phyloP scores from a whole-genome alignment of 805 yeast genomes.

The Saccharomycopsis fibuligera region DNA sequence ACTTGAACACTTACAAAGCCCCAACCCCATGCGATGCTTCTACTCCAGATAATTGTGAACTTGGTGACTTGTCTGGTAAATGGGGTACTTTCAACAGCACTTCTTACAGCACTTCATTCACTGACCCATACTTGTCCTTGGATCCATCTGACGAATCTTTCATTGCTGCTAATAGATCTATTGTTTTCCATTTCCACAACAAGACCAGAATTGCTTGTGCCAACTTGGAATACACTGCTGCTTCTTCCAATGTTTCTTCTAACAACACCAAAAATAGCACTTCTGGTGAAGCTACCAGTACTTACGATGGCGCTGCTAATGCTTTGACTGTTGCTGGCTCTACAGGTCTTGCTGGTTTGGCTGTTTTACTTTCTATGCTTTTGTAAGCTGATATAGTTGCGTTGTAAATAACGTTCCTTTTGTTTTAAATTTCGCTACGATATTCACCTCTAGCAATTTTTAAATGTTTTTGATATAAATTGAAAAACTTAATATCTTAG shows the following conservation, averaged over 20 bases:
- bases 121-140: constrained; percentile 12
- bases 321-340: too few relatives aligned
- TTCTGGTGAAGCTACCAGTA: neutral
- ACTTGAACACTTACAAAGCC: constrained; percentile 51
- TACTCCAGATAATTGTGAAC: constrained; percentile 46
- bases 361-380: neutral
- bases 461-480: too few relatives aligned
- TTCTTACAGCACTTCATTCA: constrained; percentile 1
- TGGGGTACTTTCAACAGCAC: constrained; percentile 38
- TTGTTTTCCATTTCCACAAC: constrained; percentile 9
- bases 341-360: neutral
- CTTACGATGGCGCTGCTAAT: neutral
- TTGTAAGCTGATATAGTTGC: neutral
- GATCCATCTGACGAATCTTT: neutral
- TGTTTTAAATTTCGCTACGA: too few relatives aligned
- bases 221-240: constrained; percentile 3
- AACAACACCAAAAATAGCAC: constrained; percentile 1
- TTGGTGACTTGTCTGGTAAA: constrained; percentile 60
- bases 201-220: constrained; percentile 8
- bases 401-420: too few relatives aligned
- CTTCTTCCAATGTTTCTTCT: neutral
- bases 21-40: constrained; percentile 39
- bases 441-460: too few relatives aligned
- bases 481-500: too few relatives aligned
- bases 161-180: constrained; percentile 4